Conservation (phyloP, 176 grass and related monocot genomes). For the Echinochloa phyllopogon region DNA sequence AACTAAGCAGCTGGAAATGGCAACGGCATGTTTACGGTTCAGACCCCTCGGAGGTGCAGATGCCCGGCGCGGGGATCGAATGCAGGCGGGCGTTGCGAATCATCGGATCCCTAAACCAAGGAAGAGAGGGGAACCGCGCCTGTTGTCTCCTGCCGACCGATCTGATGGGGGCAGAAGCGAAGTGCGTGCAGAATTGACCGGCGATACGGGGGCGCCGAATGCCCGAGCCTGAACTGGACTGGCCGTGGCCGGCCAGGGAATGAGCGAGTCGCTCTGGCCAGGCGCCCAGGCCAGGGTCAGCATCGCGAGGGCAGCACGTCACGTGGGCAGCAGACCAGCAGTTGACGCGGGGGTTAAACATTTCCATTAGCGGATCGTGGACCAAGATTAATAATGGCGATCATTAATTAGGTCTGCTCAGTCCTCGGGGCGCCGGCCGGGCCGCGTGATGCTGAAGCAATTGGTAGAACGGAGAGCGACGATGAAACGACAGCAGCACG, state of each 20-base stretch:
- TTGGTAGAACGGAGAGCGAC: not conserved
- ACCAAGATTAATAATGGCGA: slow-evolving; percentile 27
- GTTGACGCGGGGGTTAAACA: slow-evolving; percentile 19
- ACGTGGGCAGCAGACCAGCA: not conserved
- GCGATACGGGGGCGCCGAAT: not conserved
- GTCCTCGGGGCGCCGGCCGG: not conserved
- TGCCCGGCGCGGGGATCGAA: not conserved
- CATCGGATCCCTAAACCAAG: not conserved
- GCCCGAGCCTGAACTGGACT: no score
- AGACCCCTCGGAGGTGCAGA: not conserved
- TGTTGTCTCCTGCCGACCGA: not conserved
- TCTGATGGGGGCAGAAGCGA: no score
- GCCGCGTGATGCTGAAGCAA: slow-evolving; percentile 10
- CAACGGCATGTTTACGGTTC: no score
- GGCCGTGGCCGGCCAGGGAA: no score
- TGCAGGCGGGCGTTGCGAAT: not conserved
- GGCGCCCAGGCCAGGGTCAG: not conserved
- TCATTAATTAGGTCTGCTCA: not conserved
- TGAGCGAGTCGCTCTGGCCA: no score
- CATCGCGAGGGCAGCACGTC: slow-evolving; percentile 10
- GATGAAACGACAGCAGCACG: not conserved
- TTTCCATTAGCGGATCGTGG: not conserved
- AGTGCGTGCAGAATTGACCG: not conserved
- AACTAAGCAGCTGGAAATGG: no score
- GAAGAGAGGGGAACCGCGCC: not conserved